Evolutionary conservation across 495 filamentous ascomycete genomes (phyloP).

Genomic region (Evansstolkia leycettana): DNA sequence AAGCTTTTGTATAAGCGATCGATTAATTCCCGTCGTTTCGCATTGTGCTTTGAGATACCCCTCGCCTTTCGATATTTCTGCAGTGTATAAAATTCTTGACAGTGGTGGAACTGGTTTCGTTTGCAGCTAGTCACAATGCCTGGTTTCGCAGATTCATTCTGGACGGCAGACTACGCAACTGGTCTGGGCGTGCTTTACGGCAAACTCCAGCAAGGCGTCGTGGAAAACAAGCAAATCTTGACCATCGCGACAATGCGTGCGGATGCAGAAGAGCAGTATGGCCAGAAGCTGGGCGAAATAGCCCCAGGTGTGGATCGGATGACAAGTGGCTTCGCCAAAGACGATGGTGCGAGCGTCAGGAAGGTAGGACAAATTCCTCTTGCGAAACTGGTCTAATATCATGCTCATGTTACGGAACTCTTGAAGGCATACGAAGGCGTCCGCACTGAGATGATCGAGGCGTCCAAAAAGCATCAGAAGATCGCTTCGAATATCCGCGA

Average conservation of each 20-base stretch:
- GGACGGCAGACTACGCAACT: conserved; percentile 87
- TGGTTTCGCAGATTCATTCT: conserved; percentile 87
- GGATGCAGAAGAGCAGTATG: conserved; percentile 88
- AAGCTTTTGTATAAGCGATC: no score
- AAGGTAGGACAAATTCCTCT: conserved; percentile 48
- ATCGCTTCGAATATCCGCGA: conserved; percentile 94
- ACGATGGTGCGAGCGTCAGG: conserved; percentile 90
- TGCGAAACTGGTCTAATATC: not conserved
- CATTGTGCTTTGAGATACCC: no score
- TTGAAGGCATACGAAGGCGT: conserved; percentile 87
- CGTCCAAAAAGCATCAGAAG: conserved; percentile 80
- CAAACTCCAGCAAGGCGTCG: conserved; percentile 91
- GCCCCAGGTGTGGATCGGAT: conserved; percentile 70
- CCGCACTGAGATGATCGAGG: conserved; percentile 87
- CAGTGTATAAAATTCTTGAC: not conserved
- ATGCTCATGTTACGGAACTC: not conserved
- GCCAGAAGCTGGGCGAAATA: conserved; percentile 69
- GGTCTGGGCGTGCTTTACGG: conserved; percentile 91
- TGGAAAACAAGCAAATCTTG: conserved; percentile 89
- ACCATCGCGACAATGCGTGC: conserved; percentile 88
- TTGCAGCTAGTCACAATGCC: conserved; percentile 44
- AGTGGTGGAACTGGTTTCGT: no score
- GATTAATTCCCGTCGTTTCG: no score
- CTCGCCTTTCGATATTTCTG: no score
- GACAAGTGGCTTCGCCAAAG: conserved; percentile 66